Evolutionary conservation across 441 rosid species (phyloP), one percentile per base, ranked within the genome.

Genomic region (Gossypium gossypioides): DNA sequence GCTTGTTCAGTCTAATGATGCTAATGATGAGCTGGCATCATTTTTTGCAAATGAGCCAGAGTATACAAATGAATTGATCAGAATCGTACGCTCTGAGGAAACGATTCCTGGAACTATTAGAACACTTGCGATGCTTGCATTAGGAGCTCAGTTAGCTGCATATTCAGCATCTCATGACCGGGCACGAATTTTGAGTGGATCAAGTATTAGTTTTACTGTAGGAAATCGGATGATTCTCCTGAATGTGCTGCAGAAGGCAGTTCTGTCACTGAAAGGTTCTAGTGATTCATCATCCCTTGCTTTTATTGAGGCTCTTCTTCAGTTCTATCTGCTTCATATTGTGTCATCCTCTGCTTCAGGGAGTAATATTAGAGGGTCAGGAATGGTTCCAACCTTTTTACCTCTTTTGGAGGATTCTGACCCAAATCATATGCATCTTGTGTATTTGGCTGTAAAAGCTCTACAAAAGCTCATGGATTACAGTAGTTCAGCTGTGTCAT

Each of bases 1-100:
- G 72, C 92, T 96, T 79, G 93, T 96, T 81, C 97, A 96, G 84
- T 96, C 98, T 37, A 84, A 84, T 86, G 99, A 95, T 85, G 97
- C 98, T 55, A 87, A 88, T 75, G 99, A 92, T 34, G 98, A 90
- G 72, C 82, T 96, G 72, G 83, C 90, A 4, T 86, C 99, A 57
- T 96, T 92, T 76, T 96, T 96, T 70, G 98, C 97, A 16, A 92
- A 96, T 85, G 99, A 96, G 78, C 99, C 99, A 2, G 99, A 96
- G 79, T 91, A 96, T 80, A 96, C 98, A 72, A 92, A 91, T 80
- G 99, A 96, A 80, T 81, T 96, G 68, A 90, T 92, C 69, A 91
- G 96, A 83, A 96, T 96, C 37, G 99, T 96, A 75, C 85, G 91
- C 13, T 86, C 99, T 22, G 99, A 95, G 76, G 95, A 91, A 77